These are phyloP conservation scores for Crithidia brevicula DNA, from an alignment of 208 protist genomes.

Conservation along the genomic window DNA sequence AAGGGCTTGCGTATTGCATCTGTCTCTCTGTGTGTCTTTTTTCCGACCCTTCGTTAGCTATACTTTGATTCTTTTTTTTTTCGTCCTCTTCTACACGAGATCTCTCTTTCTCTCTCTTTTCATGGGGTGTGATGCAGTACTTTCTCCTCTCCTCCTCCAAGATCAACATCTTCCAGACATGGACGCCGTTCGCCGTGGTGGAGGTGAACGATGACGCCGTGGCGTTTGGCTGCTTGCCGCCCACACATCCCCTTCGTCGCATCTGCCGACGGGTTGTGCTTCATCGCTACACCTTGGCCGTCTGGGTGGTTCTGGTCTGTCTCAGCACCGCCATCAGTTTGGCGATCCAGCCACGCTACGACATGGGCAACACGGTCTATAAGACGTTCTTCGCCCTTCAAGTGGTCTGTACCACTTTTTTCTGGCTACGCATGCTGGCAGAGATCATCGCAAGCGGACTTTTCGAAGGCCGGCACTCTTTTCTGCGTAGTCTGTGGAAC, in stretches of 20 bases:
- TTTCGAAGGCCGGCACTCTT: conserved; percentile 29
- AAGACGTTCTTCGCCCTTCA: conserved; percentile 35
- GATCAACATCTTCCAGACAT: conserved; percentile 18
- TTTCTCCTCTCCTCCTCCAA: conserved; percentile 6
- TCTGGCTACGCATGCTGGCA: conserved; percentile 56
- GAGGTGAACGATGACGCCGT: conserved; percentile 6
- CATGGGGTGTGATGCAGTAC: conserved; percentile 18
- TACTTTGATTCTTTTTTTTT: conserved; percentile 25
- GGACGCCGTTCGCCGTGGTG: conserved; percentile 10
- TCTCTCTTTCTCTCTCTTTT: conserved; percentile 4
- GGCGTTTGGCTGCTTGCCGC: not conserved
- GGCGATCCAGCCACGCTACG: conserved; percentile 43
- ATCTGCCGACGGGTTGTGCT: conserved; percentile 9
- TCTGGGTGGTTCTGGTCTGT: conserved; percentile 32
- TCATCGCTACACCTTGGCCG: conserved; percentile 5
- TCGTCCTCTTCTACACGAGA: not conserved
- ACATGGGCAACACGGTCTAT: conserved; percentile 31
- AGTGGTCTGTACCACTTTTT: conserved; percentile 41
- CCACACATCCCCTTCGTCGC: conserved; percentile 8
- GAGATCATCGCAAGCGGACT: conserved; percentile 50
- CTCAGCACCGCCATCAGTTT: conserved; percentile 41
- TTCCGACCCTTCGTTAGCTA: too few relatives aligned
- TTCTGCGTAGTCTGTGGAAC: conserved; percentile 60
- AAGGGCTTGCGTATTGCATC: too few relatives aligned
- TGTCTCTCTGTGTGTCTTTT: too few relatives aligned